Conservation (phyloP, 2,329 filamentous ascomycete species). For the Chalara sp. region DNA sequence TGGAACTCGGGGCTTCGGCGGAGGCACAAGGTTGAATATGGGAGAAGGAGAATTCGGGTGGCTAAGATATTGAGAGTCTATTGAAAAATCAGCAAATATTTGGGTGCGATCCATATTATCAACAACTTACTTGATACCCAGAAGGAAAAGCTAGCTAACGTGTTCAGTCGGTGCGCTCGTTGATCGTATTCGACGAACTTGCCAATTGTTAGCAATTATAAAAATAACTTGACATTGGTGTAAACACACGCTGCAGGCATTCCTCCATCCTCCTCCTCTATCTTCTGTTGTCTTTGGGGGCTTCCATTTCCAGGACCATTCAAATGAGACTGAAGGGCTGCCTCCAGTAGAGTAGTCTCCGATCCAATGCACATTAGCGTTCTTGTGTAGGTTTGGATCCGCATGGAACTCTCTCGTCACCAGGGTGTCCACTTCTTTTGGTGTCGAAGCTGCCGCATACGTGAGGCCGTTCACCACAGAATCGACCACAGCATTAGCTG, state of each 20-base stretch:
- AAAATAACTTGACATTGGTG: not conserved
- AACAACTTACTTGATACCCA: slow-evolving; percentile 72
- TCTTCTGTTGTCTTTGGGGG: slow-evolving; percentile 79
- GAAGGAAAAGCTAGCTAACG: slow-evolving; percentile 87
- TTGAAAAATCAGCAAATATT: slow-evolving; percentile 18
- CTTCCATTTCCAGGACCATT: slow-evolving; percentile 97
- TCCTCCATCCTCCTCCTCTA: slow-evolving; percentile 86
- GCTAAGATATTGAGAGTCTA: slow-evolving; percentile 33
- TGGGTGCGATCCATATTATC: slow-evolving; percentile 7
- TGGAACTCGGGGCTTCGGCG: slow-evolving; percentile 73
- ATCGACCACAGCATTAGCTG: slow-evolving; percentile 47
- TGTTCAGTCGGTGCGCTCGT: slow-evolving; percentile 80
- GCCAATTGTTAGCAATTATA: slow-evolving; percentile 13
- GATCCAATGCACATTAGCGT: slow-evolving; percentile 90
- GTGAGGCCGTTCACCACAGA: slow-evolving; percentile 84
- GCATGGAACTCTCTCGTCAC: slow-evolving; percentile 94
- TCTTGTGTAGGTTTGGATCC: slow-evolving; percentile 95
- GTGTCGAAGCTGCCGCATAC: slow-evolving; percentile 81
- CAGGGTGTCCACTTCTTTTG: slow-evolving; percentile 84
- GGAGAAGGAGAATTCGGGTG: slow-evolving; percentile 63
- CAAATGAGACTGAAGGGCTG: slow-evolving; percentile 77
- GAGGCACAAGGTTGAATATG: slow-evolving; percentile 64
- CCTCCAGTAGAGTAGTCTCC: slow-evolving; percentile 84
- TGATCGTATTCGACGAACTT: slow-evolving; percentile 97
- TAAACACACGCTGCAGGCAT: slow-evolving; percentile 73